These are phyloP conservation scores for Bocquillonia castaneifolia DNA, from an alignment of 441 rosid genomes.

Conservation along the genomic window DNA sequence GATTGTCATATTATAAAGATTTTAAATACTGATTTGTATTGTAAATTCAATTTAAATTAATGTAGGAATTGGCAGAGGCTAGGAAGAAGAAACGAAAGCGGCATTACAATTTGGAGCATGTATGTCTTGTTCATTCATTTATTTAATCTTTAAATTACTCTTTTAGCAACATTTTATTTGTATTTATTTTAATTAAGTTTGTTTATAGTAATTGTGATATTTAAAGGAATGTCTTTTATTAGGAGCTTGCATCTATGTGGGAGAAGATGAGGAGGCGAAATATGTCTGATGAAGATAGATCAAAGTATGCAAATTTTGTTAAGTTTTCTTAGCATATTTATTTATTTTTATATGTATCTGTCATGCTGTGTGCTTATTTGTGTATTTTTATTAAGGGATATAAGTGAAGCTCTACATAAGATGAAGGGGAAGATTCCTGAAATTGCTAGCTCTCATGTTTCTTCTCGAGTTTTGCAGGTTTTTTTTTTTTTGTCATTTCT, in stretches of 20 bases:
- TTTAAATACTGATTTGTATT: too few relatives aligned
- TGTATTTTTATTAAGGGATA: constrained; percentile 37
- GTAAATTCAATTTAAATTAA: background rate
- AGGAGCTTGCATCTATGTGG: constrained; percentile 92
- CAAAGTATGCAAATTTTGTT: constrained; percentile 43
- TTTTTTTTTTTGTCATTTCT: background rate
- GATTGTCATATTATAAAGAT: background rate
- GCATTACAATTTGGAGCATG: constrained; percentile 75
- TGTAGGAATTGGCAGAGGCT: constrained; percentile 72
- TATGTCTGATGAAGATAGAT: constrained; percentile 75
- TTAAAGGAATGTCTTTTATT: constrained; percentile 15
- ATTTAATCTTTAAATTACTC: too few relatives aligned
- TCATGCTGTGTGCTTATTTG: background rate
- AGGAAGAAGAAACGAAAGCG: constrained; percentile 86
- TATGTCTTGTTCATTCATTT: constrained; percentile 21
- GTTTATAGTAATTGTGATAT: background rate
- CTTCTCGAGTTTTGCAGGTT: constrained; percentile 92
- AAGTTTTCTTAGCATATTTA: background rate
- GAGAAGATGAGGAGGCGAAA: constrained; percentile 90
- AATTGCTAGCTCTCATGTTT: constrained; percentile 75
- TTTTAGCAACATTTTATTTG: background rate
- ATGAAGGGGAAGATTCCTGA: constrained; percentile 91
- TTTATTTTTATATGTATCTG: background rate
- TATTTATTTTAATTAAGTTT: background rate
- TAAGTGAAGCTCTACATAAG: constrained; percentile 66